phyloP scores from a whole-genome alignment of 2,329 filamentous ascomycete genomes.

The Hymenoscyphus occultus region DNA sequence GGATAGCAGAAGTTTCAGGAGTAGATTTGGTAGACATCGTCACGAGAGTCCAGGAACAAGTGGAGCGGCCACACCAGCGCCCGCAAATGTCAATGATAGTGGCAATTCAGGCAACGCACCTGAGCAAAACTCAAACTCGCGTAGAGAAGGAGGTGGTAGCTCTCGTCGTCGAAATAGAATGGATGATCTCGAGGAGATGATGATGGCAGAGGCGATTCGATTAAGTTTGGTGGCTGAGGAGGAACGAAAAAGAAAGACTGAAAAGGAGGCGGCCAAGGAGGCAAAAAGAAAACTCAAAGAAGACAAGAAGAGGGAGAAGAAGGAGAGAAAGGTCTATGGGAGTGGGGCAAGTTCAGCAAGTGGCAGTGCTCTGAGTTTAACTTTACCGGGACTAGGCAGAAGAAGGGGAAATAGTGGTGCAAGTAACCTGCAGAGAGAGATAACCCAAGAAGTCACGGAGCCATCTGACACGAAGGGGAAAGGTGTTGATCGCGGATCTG shows the following conservation, averaged over 20 bases:
- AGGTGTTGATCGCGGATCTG: conserved; percentile 55
- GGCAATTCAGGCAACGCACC: conserved; percentile 26
- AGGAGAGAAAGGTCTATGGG: conserved; percentile 57
- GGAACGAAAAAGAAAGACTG: conserved; percentile 80
- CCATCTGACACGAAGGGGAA: conserved; percentile 59
- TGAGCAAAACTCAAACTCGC: conserved; percentile 29
- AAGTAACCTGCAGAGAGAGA: conserved; percentile 58
- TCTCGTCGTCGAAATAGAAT: conserved; percentile 54
- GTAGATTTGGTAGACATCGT: conserved; percentile 34
- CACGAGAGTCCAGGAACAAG: conserved; percentile 33
- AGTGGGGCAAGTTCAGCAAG: conserved; percentile 51
- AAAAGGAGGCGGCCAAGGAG: conserved; percentile 77
- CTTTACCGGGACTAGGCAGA: conserved; percentile 47
- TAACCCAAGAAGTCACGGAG: conserved; percentile 47
- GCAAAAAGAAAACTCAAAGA: conserved; percentile 84
- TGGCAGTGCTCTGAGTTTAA: conserved; percentile 62
- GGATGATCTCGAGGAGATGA: conserved; percentile 93
- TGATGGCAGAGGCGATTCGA: conserved; percentile 96
- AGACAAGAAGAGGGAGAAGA: conserved; percentile 61
- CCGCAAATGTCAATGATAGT: conserved; percentile 29
- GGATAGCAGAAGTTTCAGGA: conserved; percentile 34
- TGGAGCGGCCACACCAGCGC: conserved; percentile 34
- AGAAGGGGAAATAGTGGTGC: conserved; percentile 57
- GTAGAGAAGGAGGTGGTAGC: conserved; percentile 33
- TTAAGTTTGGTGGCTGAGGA: conserved; percentile 90